Evolutionary conservation across 805 yeast species (phyloP).

Genomic region (Kurtzmaniella cleridarum): DNA sequence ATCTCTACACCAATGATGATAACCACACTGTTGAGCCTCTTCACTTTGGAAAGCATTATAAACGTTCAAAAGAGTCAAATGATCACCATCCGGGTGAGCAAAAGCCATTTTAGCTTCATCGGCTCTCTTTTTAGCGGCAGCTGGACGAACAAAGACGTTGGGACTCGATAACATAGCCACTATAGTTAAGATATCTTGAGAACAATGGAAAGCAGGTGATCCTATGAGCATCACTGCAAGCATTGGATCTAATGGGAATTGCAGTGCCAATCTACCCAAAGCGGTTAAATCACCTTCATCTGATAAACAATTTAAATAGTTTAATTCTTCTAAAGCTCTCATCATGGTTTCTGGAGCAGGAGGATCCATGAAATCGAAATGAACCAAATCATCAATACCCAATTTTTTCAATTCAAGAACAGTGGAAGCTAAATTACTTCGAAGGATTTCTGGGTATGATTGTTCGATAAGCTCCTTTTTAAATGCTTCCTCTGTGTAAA

Average conservation of each 20-base stretch:
- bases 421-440: slow-evolving; percentile 86
- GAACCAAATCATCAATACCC: slow-evolving; percentile 93
- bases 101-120: slow-evolving; percentile 85
- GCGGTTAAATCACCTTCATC: slow-evolving; percentile 90
- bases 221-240: slow-evolving; percentile 89
- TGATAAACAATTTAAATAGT: slow-evolving; percentile 81
- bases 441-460: slow-evolving; percentile 90
- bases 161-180: slow-evolving; percentile 93
- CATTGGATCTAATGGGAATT: slow-evolving; percentile 94
- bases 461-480: slow-evolving; percentile 91
- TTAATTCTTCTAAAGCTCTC: slow-evolving; percentile 95
- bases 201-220: slow-evolving; percentile 78
- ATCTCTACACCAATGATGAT: slow-evolving; percentile 86
- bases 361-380: slow-evolving; percentile 98
- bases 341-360: slow-evolving; percentile 99
- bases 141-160: slow-evolving; percentile 90
- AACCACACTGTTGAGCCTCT: slow-evolving; percentile 61
- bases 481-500: slow-evolving; percentile 95
- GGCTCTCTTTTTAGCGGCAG: slow-evolving; percentile 78
- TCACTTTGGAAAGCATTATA: slow-evolving; percentile 77
- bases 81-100: slow-evolving; percentile 95
- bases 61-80: slow-evolving; percentile 83
- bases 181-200: slow-evolving; percentile 81
- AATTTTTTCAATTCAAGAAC: slow-evolving; percentile 90
- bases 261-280: slow-evolving; percentile 83